These are phyloP conservation scores for Gypsophila paniculata DNA, from an alignment of 179 eudicot genomes.

Conservation along the genomic window DNA sequence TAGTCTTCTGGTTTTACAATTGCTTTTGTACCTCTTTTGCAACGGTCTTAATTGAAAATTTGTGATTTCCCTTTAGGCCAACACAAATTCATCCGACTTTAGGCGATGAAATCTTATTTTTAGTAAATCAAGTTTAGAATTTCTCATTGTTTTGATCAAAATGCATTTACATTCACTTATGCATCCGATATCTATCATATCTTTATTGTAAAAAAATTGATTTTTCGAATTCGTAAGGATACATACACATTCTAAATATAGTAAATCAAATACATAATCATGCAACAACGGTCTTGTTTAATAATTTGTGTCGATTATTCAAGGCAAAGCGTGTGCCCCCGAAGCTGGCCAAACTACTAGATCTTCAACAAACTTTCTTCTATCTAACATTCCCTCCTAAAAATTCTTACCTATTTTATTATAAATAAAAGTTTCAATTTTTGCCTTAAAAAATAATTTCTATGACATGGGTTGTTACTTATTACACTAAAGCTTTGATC, in stretches of 20 bases:
- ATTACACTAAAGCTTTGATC: conserved; percentile 10
- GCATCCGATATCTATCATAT: no score
- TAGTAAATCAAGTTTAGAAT: neutral
- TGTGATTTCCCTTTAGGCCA: neutral
- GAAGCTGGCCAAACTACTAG: neutral
- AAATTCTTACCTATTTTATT: neutral
- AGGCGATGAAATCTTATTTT: neutral
- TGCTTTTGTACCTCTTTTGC: conserved; percentile 9
- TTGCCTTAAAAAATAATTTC: neutral
- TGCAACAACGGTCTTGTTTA: neutral
- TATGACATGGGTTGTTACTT: conserved; percentile 1
- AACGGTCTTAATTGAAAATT: neutral
- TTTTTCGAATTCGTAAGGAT: no score
- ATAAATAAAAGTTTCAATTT: conserved; percentile 14
- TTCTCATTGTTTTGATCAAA: neutral
- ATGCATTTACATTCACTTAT: neutral
- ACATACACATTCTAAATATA: no score
- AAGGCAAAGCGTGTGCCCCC: conserved; percentile 12
- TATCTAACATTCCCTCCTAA: conserved; percentile 6
- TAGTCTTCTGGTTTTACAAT: neutral
- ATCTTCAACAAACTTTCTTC: neutral
- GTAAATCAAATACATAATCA: no score
- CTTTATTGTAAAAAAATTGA: no score
- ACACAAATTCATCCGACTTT: neutral
- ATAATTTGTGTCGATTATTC: neutral